phyloP scores from a whole-genome alignment of 2,329 filamentous ascomycete species.

The Fusarium sp. region DNA sequence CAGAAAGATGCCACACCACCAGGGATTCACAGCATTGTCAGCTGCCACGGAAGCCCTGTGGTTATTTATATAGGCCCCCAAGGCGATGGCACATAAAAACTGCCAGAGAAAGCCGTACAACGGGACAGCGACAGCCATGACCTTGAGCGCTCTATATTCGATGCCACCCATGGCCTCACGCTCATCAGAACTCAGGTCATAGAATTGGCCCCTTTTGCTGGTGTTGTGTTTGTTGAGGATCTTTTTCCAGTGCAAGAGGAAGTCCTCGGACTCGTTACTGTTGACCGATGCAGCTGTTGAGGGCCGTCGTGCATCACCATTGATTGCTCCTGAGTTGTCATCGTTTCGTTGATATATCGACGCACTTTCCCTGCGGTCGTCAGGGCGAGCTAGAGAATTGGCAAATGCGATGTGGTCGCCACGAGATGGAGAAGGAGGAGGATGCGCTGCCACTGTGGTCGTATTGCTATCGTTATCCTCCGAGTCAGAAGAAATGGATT shows the following conservation, averaged over 20 bases:
- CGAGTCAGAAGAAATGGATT: constrained; percentile 32
- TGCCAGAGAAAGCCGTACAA: constrained; percentile 74
- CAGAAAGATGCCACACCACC: constrained; percentile 80
- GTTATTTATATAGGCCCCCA: constrained; percentile 73
- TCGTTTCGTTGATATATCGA: constrained; percentile 43
- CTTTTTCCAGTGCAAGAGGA: constrained; percentile 51
- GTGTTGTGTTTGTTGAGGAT: constrained; percentile 58
- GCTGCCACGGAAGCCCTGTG: constrained; percentile 65
- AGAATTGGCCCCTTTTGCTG: constrained; percentile 69
- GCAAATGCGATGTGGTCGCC: constrained; percentile 44
- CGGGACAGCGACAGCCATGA: constrained; percentile 73
- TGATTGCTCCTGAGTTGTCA: constrained; percentile 18
- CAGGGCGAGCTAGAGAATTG: constrained; percentile 16
- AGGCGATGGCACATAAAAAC: constrained; percentile 69
- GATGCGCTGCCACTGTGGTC: constrained; percentile 38
- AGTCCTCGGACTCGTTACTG: constrained; percentile 48
- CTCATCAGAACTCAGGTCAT: constrained; percentile 67
- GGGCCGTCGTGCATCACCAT: constrained; percentile 19
- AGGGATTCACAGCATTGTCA: constrained; percentile 74
- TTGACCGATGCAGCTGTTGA: constrained; percentile 40
- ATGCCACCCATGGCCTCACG: constrained; percentile 73
- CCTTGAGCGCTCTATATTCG: constrained; percentile 74
- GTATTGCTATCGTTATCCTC: constrained; percentile 44
- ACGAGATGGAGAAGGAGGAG: constrained; percentile 26
- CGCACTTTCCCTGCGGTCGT: constrained; percentile 18